Conservation (phyloP, 2,329 filamentous ascomycete genomes). For the Trichoderma oligosporum region DNA sequence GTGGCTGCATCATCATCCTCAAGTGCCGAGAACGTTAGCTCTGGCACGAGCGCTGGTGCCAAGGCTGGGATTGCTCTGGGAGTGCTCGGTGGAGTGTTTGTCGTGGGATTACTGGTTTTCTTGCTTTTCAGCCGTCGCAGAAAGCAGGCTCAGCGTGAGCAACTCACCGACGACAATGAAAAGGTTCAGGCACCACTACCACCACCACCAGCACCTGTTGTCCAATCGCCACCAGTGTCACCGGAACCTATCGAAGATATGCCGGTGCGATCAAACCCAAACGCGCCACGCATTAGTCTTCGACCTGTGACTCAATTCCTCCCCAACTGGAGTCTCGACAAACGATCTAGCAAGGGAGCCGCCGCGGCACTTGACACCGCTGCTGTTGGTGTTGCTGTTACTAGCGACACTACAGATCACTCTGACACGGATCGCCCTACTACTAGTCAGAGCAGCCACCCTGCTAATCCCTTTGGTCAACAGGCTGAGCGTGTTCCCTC, state of each 20-base stretch:
- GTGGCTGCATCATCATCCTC: slow-evolving; percentile 14
- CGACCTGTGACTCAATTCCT: slow-evolving; percentile 82
- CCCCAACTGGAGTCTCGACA: slow-evolving; percentile 54
- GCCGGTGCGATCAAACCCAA: slow-evolving; percentile 31
- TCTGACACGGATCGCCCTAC: slow-evolving; percentile 48
- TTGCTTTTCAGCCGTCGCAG: slow-evolving; percentile 68
- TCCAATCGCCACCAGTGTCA: background rate
- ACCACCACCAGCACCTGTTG: background rate
- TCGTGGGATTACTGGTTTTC: slow-evolving; percentile 64
- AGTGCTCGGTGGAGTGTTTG: slow-evolving; percentile 64
- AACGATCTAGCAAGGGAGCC: slow-evolving; percentile 48
- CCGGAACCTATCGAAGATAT: slow-evolving; percentile 26
- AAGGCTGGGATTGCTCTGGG: slow-evolving; percentile 87
- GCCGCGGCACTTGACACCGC: slow-evolving; percentile 37
- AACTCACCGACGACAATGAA: slow-evolving; percentile 55
- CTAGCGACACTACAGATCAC: slow-evolving; percentile 46
- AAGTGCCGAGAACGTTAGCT: background rate
- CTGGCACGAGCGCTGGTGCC: slow-evolving; percentile 35
- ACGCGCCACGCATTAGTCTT: slow-evolving; percentile 78
- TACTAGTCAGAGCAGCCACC: slow-evolving; percentile 46
- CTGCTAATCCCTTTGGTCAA: slow-evolving; percentile 68
- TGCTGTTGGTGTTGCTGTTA: slow-evolving; percentile 17
- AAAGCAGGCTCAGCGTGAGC: slow-evolving; percentile 55
- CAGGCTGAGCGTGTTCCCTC: slow-evolving; percentile 50
- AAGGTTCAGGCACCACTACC: slow-evolving; percentile 44